Base-by-base conservation (phyloP, 2,329 filamentous ascomycete genomes). In the Pyricularia grisea region DNA sequence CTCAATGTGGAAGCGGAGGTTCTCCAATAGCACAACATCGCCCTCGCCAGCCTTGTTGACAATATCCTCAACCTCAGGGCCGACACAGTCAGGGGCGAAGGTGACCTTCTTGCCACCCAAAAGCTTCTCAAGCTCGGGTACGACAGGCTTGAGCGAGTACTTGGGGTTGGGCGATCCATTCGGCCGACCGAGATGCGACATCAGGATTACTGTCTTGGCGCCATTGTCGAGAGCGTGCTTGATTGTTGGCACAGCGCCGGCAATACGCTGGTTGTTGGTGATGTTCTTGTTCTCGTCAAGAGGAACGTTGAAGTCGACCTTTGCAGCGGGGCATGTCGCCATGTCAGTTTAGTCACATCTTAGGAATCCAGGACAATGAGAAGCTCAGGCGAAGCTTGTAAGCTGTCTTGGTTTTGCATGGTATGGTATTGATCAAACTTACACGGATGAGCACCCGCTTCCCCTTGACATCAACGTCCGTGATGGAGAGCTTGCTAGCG, bases 231-330 rank as follows among this genome's bases (percentile, higher is more conserved):
- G 84, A 78, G 93, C 93, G 81, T 97, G 90, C 85, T 96, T 96
- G 86, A 97, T 97, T 76, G 94, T 97, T 76, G 93, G 93, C 73
- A 97, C 84, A 77, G 95, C 95, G 78, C 95, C 96, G 77, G 93
- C 94, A 78, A 99, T 99, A 81, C 95, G 94, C 85, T 99, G 95
- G 83, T 90, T 93, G 88, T 99, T 99, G 81, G 95, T 98, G 81
- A 99, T 88, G 69, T 96, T 94, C 85, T 93, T 96, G 79, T 95
- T 86, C 74, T 85, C 88, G 79, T 99, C 93, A 78, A 99, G 93
- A 73, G 95, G 95, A 70, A 99, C 96, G 83, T 99, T 99, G 90
- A 99, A 99, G 88, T 99, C 95, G 81, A 99, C 66, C 66, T 94
- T 94, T 30, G 25, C 17, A 25, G 20, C 0, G 3, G 5, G 20